Base-by-base conservation (phyloP, 2,329 filamentous ascomycete species). In the Cladosporium sp. region DNA sequence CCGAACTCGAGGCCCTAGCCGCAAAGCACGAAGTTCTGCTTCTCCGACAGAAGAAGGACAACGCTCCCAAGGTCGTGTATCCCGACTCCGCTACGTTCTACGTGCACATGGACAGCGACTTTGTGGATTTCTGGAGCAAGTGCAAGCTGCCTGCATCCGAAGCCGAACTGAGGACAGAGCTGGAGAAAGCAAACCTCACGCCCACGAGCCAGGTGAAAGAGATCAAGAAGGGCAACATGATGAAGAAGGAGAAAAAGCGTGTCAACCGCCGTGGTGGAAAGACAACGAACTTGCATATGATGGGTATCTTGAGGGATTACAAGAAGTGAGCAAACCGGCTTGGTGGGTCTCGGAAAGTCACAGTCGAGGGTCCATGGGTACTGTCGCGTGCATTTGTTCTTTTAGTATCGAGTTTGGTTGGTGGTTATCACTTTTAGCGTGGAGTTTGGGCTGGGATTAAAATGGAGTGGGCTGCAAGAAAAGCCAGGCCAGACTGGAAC, bases 31-130 rank as follows among this genome's bases (percentile, higher is more conserved):
- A 88, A 73, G 81, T 97, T 47, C 81, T 97, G 37, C 90, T 97
- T 5, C 89, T 90, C 20, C 85, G 92, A 61, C 92, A 92, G 58
- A 95, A 94, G 76, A 97, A 97, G 78, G 93, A 97, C 72, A 88
- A 89, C 69, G 84, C 89, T 66, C 87, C 93, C 1, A 86, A 88
- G 67, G 90, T 88, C 78, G 87, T 99, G 55, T 97, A 92, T 91
- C 82, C 87, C 55, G 90, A 99, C 73, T 90, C 96, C 67, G 84
- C 69, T 87, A 85, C 58, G 65, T 49, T 40, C 62, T 56, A 60
- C 9, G 49, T 51, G 12, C 82, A 78, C 37, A 87, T 97, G 66
- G 92, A 97, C 70, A 77, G 83, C 8, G 91, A 96, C 72, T 97
- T 97, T 73, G 83, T 87, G 72, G 78, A 80, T 60, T 88, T 93